These are phyloP conservation scores for Plantago elongata DNA, from an alignment of 257 asterid genomes.

Conservation along the genomic window DNA sequence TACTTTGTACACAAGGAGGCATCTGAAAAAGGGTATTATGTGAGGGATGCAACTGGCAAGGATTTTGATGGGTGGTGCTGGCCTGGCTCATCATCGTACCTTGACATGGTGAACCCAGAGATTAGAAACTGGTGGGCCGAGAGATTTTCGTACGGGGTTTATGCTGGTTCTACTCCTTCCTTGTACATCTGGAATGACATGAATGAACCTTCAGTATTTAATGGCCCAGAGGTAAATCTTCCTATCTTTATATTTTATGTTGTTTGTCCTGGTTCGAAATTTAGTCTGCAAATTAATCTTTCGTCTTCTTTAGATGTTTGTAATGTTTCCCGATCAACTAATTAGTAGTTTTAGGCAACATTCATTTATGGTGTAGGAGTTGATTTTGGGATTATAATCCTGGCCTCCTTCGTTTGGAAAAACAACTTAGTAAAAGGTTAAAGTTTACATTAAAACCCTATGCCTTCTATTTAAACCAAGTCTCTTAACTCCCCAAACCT, in stretches of 20 bases:
- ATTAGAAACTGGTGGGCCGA: constrained; percentile 97
- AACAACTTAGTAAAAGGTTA: too few relatives aligned
- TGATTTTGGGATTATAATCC: too few relatives aligned
- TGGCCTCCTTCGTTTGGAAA: too few relatives aligned
- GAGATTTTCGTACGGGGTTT: constrained; percentile 62
- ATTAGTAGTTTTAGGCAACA: too few relatives aligned
- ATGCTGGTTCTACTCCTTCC: constrained; percentile 81
- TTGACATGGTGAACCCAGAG: constrained; percentile 79
- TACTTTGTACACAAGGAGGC: constrained; percentile 92
- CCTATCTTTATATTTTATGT: constrained; percentile 7
- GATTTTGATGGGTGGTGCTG: constrained; percentile 99
- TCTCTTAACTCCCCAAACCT: too few relatives aligned
- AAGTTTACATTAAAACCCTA: too few relatives aligned
- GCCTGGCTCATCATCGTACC: constrained; percentile 95
- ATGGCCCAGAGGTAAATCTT: constrained; percentile 88
- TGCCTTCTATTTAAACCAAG: too few relatives aligned
- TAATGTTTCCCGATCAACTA: too few relatives aligned
- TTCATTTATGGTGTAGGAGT: too few relatives aligned
- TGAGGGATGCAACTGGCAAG: constrained; percentile 76
- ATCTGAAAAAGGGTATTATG: constrained; percentile 72
- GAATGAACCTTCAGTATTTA: constrained; percentile 98
- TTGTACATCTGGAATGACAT: constrained; percentile 94
- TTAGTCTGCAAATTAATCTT: too few relatives aligned
- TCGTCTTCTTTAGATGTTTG: too few relatives aligned
- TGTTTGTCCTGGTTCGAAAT: background rate